Evolutionary conservation across 2,329 filamentous ascomycete genomes (phyloP).

Genomic region (Achaetomium macrosporum): DNA sequence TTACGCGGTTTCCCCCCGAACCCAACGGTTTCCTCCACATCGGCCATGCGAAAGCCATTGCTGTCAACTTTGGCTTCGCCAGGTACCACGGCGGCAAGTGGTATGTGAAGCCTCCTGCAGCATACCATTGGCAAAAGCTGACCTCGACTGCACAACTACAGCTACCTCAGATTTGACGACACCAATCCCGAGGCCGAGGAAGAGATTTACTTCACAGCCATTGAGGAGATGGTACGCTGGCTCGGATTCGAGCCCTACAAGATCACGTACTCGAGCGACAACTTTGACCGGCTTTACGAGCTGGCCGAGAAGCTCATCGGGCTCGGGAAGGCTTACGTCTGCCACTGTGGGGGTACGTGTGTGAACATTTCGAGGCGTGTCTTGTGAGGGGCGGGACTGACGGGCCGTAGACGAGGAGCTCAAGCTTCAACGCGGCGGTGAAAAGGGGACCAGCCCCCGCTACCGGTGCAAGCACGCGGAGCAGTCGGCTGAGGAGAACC

Average conservation of each 20-base stretch:
- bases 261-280: slow-evolving; percentile 84
- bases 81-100: slow-evolving; percentile 67
- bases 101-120: neutral
- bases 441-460: slow-evolving; percentile 60
- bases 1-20: slow-evolving; percentile 75
- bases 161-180: slow-evolving; percentile 80
- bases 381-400: neutral
- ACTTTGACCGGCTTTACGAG: slow-evolving; percentile 83
- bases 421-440: slow-evolving; percentile 79
- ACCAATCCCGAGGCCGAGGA: slow-evolving; percentile 94
- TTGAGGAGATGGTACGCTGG: slow-evolving; percentile 65
- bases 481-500: slow-evolving; percentile 66
- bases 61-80: slow-evolving; percentile 94
- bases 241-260: slow-evolving; percentile 71
- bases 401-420: slow-evolving; percentile 59
- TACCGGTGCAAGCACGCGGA: slow-evolving; percentile 78
- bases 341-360: slow-evolving; percentile 56
- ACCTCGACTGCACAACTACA: slow-evolving; percentile 4
- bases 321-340: slow-evolving; percentile 71
- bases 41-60: slow-evolving; percentile 91
- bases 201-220: slow-evolving; percentile 62
- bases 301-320: slow-evolving; percentile 79
- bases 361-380: neutral
- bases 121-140: neutral
- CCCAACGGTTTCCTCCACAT: slow-evolving; percentile 94